These are phyloP conservation scores for Wallemia mellicola DNA, from an alignment of 1,284 basidiomycete species.

Conservation along the genomic window DNA sequence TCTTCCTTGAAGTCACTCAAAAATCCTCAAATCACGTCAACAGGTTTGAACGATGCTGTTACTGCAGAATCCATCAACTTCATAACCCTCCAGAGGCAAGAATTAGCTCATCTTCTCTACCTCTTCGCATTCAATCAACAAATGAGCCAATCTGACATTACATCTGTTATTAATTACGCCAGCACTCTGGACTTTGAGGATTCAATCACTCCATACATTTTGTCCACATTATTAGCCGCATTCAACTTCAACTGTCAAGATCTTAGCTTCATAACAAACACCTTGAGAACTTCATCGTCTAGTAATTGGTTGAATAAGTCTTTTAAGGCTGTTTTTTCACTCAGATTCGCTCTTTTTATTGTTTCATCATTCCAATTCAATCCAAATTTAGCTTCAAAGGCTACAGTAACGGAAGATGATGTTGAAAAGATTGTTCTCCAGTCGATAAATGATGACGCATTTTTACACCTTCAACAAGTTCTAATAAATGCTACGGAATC, in stretches of 20 bases:
- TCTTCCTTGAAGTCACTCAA: slow-evolving; percentile 24
- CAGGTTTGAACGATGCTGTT: too few relatives aligned
- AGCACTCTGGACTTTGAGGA: slow-evolving; percentile 26
- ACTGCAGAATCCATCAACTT: slow-evolving; percentile 34
- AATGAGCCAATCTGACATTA: slow-evolving; percentile 27
- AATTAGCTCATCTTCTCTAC: slow-evolving; percentile 30
- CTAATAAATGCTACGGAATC: slow-evolving; percentile 19
- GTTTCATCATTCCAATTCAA: slow-evolving; percentile 14
- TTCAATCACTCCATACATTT: slow-evolving; percentile 35
- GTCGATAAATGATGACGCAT: slow-evolving; percentile 1
- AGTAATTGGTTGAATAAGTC: slow-evolving; percentile 7
- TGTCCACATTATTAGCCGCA: slow-evolving; percentile 32
- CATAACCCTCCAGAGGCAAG: slow-evolving; percentile 35
- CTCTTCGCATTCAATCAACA: slow-evolving; percentile 32
- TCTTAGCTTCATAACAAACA: slow-evolving; percentile 6
- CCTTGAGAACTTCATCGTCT: slow-evolving; percentile 9
- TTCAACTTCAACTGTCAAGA: slow-evolving; percentile 31
- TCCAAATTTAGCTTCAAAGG: slow-evolving; percentile 3
- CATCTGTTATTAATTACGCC: slow-evolving; percentile 33
- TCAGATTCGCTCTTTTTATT: slow-evolving; percentile 3
- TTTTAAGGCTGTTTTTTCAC: not conserved
- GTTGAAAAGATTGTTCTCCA: slow-evolving; percentile 3
- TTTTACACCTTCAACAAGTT: slow-evolving; percentile 15
- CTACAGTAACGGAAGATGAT: slow-evolving; percentile 7
- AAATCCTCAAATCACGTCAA: too few relatives aligned